Evolutionary conservation across 2,329 filamentous ascomycete species (phyloP).

Genomic region (Fusarium redolens): DNA sequence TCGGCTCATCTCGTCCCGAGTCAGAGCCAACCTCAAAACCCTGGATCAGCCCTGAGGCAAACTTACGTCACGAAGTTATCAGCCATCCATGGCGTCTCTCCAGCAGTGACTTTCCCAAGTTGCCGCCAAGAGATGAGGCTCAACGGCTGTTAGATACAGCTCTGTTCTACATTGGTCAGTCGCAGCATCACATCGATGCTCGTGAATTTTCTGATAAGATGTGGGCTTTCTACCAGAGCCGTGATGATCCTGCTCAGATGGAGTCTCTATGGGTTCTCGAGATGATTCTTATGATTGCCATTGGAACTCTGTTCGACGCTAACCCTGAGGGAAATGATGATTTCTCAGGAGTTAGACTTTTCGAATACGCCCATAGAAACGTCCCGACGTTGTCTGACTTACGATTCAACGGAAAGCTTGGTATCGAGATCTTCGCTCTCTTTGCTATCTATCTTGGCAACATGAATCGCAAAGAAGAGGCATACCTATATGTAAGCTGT

Average conservation of each 20-base stretch:
- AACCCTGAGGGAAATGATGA: constrained; percentile 43
- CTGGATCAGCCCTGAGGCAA: constrained; percentile 33
- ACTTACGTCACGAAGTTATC: constrained; percentile 27
- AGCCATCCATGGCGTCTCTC: constrained; percentile 39
- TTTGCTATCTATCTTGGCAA: constrained; percentile 43
- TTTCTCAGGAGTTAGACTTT: constrained; percentile 36
- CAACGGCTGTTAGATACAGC: constrained; percentile 39
- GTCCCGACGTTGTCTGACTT: constrained; percentile 44
- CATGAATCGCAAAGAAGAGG: constrained; percentile 43
- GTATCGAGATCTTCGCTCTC: constrained; percentile 45
- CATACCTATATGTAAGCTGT: constrained; percentile 40
- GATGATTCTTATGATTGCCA: constrained; percentile 45
- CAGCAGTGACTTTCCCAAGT: constrained; percentile 37
- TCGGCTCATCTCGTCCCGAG: constrained; percentile 35
- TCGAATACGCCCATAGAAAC: constrained; percentile 45
- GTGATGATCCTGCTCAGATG: constrained; percentile 35
- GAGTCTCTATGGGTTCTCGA: constrained; percentile 42
- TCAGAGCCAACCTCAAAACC: constrained; percentile 24
- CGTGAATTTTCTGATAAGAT: constrained; percentile 44
- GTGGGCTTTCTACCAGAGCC: constrained; percentile 44
- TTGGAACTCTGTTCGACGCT: constrained; percentile 41
- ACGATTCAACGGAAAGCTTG: constrained; percentile 43
- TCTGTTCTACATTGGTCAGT: constrained; percentile 44
- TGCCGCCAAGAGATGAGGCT: constrained; percentile 39
- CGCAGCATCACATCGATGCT: constrained; percentile 43